Evolutionary conservation across 2,329 filamentous ascomycete genomes (phyloP), one percentile per base, ranked within the genome.

Genomic region (Aspergillus melleus): DNA sequence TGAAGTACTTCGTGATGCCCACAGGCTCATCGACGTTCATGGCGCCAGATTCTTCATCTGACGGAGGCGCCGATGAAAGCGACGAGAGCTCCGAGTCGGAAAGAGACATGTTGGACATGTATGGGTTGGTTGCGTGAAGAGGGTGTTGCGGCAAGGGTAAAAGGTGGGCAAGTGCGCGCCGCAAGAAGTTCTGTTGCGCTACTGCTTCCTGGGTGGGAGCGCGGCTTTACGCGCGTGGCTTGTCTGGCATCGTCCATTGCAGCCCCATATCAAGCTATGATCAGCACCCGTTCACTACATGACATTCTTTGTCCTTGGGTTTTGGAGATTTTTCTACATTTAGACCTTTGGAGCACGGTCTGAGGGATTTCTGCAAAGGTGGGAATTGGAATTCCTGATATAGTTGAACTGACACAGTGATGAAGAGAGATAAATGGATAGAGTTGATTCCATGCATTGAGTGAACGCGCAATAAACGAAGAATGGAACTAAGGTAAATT

Each of bases 41-140:
- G 16, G 72, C 70, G 61, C 74, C 70, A 19, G 73, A 71, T 68
- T 88, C 86, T 69, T 88, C 84, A 67, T 88, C 85, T 46, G 81
- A 82, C 22, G 84, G 81, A 14, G 84, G 83, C 51, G 83, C 81
- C 52, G 85, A 86, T 36, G 85, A 87, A 52, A 87, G 77, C 24
- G 81, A 82, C 26, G 83, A 84, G 46, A 83, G 81, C 61, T 86
- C 84, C 46, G 82, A 83, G 69, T 85, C 84, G 61, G 80, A 81
- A 76, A 83, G 83, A 54, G 75, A 73, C 74, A 78, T 78, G 66
- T 61, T 75, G 58, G 67, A 68, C 58, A 66, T 68, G 74, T 67
- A 76, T 68, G 67, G 68, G 64, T 64, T 67, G 68, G 64, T 67
- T 61, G 64, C 46, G 59, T 58, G 52, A 60, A 67, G 61, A 65